Evolutionary conservation across 805 yeast species (phyloP).

Genomic region (Millerozyma acaciae): DNA sequence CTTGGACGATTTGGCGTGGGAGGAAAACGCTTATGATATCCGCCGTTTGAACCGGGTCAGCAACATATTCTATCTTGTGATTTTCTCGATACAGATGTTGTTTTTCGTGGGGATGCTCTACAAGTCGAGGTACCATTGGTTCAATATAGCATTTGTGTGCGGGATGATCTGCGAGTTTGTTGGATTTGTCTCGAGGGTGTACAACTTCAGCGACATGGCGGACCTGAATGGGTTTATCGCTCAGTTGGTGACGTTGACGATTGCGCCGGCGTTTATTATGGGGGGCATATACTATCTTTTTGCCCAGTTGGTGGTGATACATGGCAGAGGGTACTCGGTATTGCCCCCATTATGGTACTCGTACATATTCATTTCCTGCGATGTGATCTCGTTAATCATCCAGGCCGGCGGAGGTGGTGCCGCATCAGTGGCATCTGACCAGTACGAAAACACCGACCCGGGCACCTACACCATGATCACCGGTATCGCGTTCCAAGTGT

Average conservation of each 20-base stretch:
- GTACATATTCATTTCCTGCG: conserved; percentile 36
- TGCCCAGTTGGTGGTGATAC: conserved; percentile 37
- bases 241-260: conserved; percentile 34
- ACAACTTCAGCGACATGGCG: conserved; percentile 22
- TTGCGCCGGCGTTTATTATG: conserved; percentile 43
- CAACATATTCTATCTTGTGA: conserved; percentile 27
- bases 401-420: conserved; percentile 42
- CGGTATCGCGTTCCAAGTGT: conserved; percentile 36
- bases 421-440: conserved; percentile 25
- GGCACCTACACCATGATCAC: conserved; percentile 37
- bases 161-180: conserved; percentile 34
- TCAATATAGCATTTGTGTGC: conserved; percentile 31
- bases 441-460: conserved; percentile 19
- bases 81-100: conserved; percentile 22
- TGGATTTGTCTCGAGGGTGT: conserved; percentile 37
- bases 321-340: conserved; percentile 34
- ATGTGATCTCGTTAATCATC: conserved; percentile 32
- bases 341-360: conserved; percentile 43
- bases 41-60: conserved; percentile 22
- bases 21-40: conserved; percentile 24
- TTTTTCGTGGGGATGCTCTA: conserved; percentile 24
- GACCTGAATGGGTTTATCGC: conserved; percentile 20
- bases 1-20: conserved; percentile 24
- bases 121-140: conserved; percentile 38
- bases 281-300: conserved; percentile 39